phyloP scores from a whole-genome alignment of 2,329 filamentous ascomycete species.

The Cytospora piceicola region DNA sequence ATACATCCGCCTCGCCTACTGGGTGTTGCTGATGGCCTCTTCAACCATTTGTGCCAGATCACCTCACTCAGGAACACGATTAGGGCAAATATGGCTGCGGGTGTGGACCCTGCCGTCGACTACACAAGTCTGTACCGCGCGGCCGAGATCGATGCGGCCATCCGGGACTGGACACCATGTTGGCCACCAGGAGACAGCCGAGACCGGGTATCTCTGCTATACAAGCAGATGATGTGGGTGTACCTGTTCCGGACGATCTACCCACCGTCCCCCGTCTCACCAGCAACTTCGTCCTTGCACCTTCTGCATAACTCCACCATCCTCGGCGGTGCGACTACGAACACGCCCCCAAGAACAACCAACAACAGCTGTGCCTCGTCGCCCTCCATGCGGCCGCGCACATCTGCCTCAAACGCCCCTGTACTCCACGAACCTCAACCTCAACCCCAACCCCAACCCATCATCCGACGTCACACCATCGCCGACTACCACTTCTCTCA shows the following conservation, averaged over 20 bases:
- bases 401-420: conserved; percentile 26
- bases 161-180: conserved; percentile 73
- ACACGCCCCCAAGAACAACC: conserved; percentile 38
- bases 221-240: conserved; percentile 69
- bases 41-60: conserved; percentile 77
- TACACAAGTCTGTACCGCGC: conserved; percentile 74
- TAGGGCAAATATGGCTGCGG: conserved; percentile 65
- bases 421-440: conserved; percentile 18
- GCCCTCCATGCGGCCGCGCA: conserved; percentile 36
- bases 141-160: conserved; percentile 73
- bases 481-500: conserved; percentile 34
- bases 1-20: conserved; percentile 64
- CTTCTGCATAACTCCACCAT: conserved; percentile 29
- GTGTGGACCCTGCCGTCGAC: conserved; percentile 70
- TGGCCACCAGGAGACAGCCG: conserved; percentile 63
- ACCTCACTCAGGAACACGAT: conserved; percentile 77
- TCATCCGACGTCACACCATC: conserved; percentile 34
- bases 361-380: conserved; percentile 43
- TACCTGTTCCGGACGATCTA: conserved; percentile 66
- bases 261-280: conserved; percentile 46
- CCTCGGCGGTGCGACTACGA: conserved; percentile 29
- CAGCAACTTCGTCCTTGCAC: conserved; percentile 33
- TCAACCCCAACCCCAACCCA: conserved; percentile 19
- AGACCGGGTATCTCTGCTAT: conserved; percentile 59
- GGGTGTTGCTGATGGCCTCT: conserved; percentile 81